Conservation (phyloP, 2,329 filamentous ascomycete genomes). For the Thielaviopsis euricoi region DNA sequence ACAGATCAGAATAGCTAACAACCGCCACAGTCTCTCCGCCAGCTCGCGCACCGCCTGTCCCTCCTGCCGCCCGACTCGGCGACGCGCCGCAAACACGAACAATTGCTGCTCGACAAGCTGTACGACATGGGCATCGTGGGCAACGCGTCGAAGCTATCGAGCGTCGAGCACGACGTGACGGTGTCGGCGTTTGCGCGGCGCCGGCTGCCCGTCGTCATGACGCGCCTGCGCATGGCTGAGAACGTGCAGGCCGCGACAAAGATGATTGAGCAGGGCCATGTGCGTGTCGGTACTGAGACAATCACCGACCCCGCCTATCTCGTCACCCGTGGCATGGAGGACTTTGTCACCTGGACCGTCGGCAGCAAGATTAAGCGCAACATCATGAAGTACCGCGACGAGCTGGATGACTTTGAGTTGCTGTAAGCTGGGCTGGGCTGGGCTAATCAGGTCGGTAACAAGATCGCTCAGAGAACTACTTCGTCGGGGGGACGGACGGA, state of each 20-base stretch:
- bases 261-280: conserved; percentile 87
- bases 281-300: conserved; percentile 78
- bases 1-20: conserved; percentile 3
- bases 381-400: conserved; percentile 87
- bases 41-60: conserved; percentile 76
- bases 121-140: conserved; percentile 81
- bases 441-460: no score
- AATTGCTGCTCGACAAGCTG: conserved; percentile 76
- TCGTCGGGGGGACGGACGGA: not conserved
- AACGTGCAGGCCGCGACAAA: conserved; percentile 70
- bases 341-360: conserved; percentile 92
- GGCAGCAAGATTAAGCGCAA: conserved; percentile 95
- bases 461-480: no score
- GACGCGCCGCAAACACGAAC: conserved; percentile 68
- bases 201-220: conserved; percentile 80
- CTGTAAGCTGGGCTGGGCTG: conserved; percentile 38
- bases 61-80: conserved; percentile 66
- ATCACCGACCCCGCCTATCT: conserved; percentile 81
- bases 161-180: conserved; percentile 75
- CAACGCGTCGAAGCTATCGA: conserved; percentile 58
- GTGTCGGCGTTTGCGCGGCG: conserved; percentile 78
- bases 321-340: conserved; percentile 79
- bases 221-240: conserved; percentile 77
- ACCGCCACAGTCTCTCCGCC: conserved; percentile 53
- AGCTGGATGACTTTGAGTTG: conserved; percentile 90